These are phyloP conservation scores for Periglandula ipomoeae DNA, from an alignment of 2,329 filamentous ascomycete species.

Conservation along the genomic window DNA sequence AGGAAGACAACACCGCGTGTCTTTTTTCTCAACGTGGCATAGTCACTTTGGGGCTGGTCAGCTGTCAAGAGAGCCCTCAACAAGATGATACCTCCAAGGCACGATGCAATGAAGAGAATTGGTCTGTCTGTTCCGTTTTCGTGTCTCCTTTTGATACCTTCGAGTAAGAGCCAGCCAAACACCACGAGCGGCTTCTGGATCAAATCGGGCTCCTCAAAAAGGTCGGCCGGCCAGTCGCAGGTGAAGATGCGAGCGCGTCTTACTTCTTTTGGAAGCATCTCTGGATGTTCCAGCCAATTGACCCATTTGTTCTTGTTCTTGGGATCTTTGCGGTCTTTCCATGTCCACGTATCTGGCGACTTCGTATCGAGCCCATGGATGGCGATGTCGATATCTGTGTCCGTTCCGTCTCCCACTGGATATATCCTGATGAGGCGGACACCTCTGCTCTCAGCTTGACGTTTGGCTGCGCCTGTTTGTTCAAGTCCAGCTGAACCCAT, in stretches of 20 bases:
- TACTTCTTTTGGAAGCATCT: constrained; percentile 15
- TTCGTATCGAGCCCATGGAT: constrained; percentile 25
- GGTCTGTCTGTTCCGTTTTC: constrained; percentile 11
- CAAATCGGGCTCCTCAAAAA: constrained; percentile 12
- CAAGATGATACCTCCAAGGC: not conserved
- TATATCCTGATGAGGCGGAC: not conserved
- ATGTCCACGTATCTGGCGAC: constrained; percentile 20
- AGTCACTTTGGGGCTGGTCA: not conserved
- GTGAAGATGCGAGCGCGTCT: constrained; percentile 17
- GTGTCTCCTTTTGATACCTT: constrained; percentile 13
- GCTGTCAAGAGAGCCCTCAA: not conserved
- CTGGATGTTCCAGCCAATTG: constrained; percentile 17
- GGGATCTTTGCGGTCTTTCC: constrained; percentile 1
- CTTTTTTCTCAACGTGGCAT: not conserved
- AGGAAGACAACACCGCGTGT: constrained; percentile 1
- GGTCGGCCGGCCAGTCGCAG: constrained; percentile 19
- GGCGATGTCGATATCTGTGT: constrained; percentile 20
- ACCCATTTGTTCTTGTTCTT: constrained; percentile 3
- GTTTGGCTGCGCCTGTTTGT: not conserved
- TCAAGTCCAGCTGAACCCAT: not conserved
- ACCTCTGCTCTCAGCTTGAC: not conserved
- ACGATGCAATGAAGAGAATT: constrained; percentile 2
- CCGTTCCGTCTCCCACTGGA: constrained; percentile 3
- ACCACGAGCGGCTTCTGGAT: constrained; percentile 12
- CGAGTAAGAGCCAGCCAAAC: constrained; percentile 16